Evolutionary conservation across 148 eudicot genomes (phyloP).

Genomic region (Camellia japonica): DNA sequence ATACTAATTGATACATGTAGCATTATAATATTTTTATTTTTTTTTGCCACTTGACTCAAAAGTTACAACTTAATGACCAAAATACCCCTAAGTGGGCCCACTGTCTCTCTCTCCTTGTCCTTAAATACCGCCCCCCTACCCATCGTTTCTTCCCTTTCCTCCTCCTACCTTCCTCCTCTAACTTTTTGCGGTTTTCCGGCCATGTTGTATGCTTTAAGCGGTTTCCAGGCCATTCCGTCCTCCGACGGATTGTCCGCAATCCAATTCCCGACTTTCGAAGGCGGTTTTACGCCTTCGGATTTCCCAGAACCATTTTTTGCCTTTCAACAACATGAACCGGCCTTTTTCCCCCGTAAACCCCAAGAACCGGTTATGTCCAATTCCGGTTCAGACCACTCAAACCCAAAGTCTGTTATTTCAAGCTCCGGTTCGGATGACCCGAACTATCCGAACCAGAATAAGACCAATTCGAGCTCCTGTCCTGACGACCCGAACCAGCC

Average conservation of each 20-base stretch:
- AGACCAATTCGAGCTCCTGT: background rate
- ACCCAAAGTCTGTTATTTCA: background rate
- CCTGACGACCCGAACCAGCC: conserved; percentile 9
- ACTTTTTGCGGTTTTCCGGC: conserved; percentile 22
- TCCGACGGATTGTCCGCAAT: conserved; percentile 29
- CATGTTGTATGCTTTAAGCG: conserved; percentile 45
- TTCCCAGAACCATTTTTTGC: conserved; percentile 27
- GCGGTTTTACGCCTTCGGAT: conserved; percentile 45
- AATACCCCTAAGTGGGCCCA: conserved; percentile 30
- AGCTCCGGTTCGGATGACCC: conserved; percentile 16
- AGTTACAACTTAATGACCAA: conserved; percentile 24
- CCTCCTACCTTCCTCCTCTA: conserved; percentile 21
- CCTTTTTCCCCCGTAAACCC: background rate
- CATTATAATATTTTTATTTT: no score
- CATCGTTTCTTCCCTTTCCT: conserved; percentile 64
- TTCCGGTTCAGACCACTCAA: conserved; percentile 4
- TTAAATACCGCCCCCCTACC: conserved; percentile 49
- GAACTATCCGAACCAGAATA: background rate
- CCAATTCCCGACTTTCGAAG: conserved; percentile 20
- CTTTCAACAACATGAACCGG: conserved; percentile 7
- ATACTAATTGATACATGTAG: no score
- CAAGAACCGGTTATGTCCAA: background rate
- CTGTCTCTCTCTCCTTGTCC: conserved; percentile 8
- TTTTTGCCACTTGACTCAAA: conserved; percentile 28
- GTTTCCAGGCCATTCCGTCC: conserved; percentile 15